Evolutionary conservation across 192 early-diverging fungal genomes (phyloP).

Genomic region (Podila minutissima): DNA sequence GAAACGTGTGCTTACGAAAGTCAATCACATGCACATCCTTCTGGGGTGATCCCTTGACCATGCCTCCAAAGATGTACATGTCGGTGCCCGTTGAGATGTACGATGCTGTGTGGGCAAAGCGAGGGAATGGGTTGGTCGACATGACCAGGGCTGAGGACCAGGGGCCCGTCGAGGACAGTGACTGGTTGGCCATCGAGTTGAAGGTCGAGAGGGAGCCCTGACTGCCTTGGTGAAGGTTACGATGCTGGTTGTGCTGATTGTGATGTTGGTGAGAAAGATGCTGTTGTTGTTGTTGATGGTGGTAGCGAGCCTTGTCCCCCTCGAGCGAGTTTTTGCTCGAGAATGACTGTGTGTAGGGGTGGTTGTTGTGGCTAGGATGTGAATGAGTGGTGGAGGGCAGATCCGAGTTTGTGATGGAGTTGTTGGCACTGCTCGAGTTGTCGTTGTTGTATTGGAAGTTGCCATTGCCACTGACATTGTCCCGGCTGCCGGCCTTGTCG

Average conservation of each 20-base stretch:
- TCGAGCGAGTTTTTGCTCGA: constrained; percentile 7
- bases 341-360: constrained; percentile 1
- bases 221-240: neutral
- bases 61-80: constrained; percentile 54
- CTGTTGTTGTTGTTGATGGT: constrained; percentile 2
- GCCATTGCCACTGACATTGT: constrained; percentile 6
- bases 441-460: constrained; percentile 12
- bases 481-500: constrained; percentile 11
- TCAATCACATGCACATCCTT: constrained; percentile 55
- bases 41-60: constrained; percentile 37
- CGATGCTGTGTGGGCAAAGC: constrained; percentile 45
- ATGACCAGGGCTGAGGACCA: constrained; percentile 30
- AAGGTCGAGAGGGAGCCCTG: constrained; percentile 20
- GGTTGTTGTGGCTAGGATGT: constrained; percentile 1
- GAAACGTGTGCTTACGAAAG: constrained; percentile 32
- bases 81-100: constrained; percentile 33
- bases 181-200: constrained; percentile 14
- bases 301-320: neutral
- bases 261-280: neutral
- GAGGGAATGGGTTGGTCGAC: constrained; percentile 52
- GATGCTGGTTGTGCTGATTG: constrained; percentile 8
- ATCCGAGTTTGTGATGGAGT: constrained; percentile 9
- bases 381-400: constrained; percentile 8
- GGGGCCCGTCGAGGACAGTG: neutral
- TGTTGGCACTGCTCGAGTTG: constrained; percentile 18